Conservation (phyloP, 2,329 filamentous ascomycete species). For the Monosporascus ibericus region DNA sequence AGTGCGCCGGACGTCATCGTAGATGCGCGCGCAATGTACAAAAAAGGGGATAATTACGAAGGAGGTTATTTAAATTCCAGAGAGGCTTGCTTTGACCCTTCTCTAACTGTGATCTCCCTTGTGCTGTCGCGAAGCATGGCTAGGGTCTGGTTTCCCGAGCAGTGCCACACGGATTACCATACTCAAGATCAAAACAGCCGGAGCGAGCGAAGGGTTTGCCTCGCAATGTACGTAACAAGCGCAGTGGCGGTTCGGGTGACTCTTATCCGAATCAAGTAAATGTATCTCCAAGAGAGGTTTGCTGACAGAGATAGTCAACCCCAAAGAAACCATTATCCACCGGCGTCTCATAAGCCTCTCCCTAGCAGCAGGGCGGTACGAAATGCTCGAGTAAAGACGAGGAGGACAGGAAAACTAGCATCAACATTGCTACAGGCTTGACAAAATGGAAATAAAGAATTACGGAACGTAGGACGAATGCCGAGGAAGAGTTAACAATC, state of each 20-base stretch:
- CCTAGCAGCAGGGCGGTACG: not conserved
- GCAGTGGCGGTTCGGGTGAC: conserved; percentile 12
- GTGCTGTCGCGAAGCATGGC: not conserved
- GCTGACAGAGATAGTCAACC: not conserved
- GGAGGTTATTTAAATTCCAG: not conserved
- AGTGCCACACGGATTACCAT: not conserved
- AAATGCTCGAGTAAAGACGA: not conserved
- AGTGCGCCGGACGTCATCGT: not conserved
- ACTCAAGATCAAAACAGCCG: not conserved
- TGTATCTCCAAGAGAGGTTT: not conserved
- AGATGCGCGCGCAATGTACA: not conserved
- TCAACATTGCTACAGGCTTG: not conserved
- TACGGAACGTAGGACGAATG: no score
- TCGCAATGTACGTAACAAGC: not conserved
- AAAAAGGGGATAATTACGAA: not conserved
- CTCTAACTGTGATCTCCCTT: not conserved
- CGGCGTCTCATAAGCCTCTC: not conserved
- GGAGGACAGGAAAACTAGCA: not conserved
- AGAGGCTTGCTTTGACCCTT: not conserved
- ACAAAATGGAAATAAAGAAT: not conserved
- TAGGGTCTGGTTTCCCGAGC: not conserved
- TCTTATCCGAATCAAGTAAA: conserved; percentile 14
- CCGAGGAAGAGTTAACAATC: no score
- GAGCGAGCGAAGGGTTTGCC: not conserved
- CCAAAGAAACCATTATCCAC: not conserved